Percentiles rank a stretch among this genome's conserved stretches.
Conservation (phyloP, 305 asterid species). For the Rubia peregrina region DNA sequence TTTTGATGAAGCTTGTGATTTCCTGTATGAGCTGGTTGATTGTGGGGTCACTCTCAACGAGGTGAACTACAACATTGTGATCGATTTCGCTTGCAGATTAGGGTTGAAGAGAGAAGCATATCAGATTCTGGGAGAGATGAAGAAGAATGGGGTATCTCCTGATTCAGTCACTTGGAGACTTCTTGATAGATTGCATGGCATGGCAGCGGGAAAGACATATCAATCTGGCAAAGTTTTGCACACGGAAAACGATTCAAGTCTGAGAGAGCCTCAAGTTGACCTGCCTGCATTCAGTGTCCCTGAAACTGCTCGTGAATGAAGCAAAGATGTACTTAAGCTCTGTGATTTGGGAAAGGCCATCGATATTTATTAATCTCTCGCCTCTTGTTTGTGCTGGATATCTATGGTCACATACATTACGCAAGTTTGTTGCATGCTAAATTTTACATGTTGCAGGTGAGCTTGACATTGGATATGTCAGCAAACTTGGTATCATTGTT, state of each 20-base stretch:
- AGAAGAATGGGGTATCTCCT: slow-evolving; percentile 55
- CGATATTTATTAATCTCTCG: too few relatives aligned
- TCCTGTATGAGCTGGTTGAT: slow-evolving; percentile 66
- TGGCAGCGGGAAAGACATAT: slow-evolving; percentile 19
- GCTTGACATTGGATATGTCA: slow-evolving; percentile 77
- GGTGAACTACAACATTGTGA: slow-evolving; percentile 67
- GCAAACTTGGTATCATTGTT: slow-evolving; percentile 72
- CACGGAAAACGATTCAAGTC: not conserved
- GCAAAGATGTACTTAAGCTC: too few relatives aligned
- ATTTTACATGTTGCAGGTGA: slow-evolving; percentile 52
- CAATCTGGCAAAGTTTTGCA: slow-evolving; percentile 11
- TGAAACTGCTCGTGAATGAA: too few relatives aligned
- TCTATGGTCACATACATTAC: too few relatives aligned
- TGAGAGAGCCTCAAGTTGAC: too few relatives aligned
- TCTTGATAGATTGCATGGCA: slow-evolving; percentile 56
- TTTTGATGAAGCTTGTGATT: slow-evolving; percentile 57
- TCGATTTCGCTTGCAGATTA: slow-evolving; percentile 48
- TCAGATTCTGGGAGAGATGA: slow-evolving; percentile 75
- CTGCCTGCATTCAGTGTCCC: too few relatives aligned
- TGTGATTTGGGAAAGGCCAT: too few relatives aligned
- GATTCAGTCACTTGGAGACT: slow-evolving; percentile 89
- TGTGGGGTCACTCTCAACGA: slow-evolving; percentile 48
- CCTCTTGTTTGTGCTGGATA: too few relatives aligned
- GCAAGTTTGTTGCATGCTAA: not conserved
- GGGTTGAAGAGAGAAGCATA: slow-evolving; percentile 79